These are phyloP conservation scores for Wickerhamomyces bisporus DNA, from an alignment of 805 yeast species.

Conservation along the genomic window DNA sequence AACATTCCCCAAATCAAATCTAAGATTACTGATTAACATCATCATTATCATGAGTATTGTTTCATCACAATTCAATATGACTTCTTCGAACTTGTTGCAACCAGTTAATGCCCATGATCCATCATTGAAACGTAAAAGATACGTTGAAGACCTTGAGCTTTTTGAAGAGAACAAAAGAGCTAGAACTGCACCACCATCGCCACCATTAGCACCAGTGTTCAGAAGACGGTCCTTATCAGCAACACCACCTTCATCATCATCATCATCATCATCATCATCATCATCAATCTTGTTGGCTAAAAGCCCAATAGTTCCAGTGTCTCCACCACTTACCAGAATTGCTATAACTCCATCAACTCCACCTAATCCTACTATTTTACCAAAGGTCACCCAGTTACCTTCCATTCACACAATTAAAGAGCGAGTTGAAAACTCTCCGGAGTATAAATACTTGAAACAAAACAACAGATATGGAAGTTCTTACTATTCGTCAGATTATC, in stretches of 20 bases:
- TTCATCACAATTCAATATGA: not conserved
- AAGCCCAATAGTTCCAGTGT: constrained; percentile 3
- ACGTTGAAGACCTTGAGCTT: constrained; percentile 16
- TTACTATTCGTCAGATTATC: constrained; percentile 20
- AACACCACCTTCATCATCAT: constrained; percentile 14
- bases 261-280: too few species aligned
- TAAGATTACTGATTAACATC: too few species aligned
- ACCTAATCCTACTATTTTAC: constrained; percentile 3
- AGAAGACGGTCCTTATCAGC: constrained; percentile 23
- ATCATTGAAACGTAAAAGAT: constrained; percentile 16
- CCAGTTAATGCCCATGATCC: not conserved
- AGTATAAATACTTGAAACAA: constrained; percentile 16
- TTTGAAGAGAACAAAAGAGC: constrained; percentile 28
- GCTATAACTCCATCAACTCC: constrained; percentile 8
- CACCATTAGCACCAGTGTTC: constrained; percentile 22
- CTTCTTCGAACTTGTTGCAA: not conserved
- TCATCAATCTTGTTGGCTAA: not conserved
- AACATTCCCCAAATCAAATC: too few species aligned
- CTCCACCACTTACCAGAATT: constrained; percentile 5
- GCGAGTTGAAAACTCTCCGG: constrained; percentile 9
- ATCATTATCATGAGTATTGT: not conserved
- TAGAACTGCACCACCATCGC: constrained; percentile 44
- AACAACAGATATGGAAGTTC: constrained; percentile 14
- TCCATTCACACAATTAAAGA: constrained; percentile 9
- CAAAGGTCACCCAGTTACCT: constrained; percentile 14